These are phyloP conservation scores for Austroboletus novae-zelandiae DNA, from an alignment of 1,284 basidiomycete species.

Conservation along the genomic window DNA sequence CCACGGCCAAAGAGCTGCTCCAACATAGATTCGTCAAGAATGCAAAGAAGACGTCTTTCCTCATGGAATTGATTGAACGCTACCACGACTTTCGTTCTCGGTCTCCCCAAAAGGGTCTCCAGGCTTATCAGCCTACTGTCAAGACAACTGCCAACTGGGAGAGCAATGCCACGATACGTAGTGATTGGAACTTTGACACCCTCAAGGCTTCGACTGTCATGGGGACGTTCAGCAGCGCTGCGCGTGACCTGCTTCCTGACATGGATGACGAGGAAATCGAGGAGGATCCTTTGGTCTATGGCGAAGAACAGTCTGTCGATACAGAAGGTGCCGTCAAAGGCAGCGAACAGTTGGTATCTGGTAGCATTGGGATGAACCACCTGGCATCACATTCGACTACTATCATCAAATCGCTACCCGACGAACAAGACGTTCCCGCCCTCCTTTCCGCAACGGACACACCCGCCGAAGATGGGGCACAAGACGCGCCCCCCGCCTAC, in stretches of 20 bases:
- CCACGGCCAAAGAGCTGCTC: constrained; percentile 87
- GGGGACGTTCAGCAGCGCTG: constrained; percentile 69
- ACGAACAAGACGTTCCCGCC: constrained; percentile 43
- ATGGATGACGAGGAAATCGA: constrained; percentile 52
- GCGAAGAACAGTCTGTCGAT: constrained; percentile 54
- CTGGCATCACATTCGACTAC: constrained; percentile 68
- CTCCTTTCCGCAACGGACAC: constrained; percentile 37
- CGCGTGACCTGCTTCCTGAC: constrained; percentile 60
- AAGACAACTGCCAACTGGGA: constrained; percentile 64
- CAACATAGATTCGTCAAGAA: constrained; percentile 89
- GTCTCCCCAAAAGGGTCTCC: constrained; percentile 53
- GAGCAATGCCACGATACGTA: constrained; percentile 67
- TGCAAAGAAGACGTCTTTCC: constrained; percentile 77
- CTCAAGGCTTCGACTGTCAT: constrained; percentile 71
- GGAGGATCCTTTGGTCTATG: constrained; percentile 40
- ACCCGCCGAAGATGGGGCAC: constrained; percentile 24
- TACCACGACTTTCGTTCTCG: constrained; percentile 68
- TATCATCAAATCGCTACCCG: constrained; percentile 49
- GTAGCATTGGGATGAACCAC: constrained; percentile 49
- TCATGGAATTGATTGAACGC: constrained; percentile 85
- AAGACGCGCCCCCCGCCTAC: constrained; percentile 62
- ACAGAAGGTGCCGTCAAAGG: constrained; percentile 60
- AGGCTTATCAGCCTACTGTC: constrained; percentile 54
- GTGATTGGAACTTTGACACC: constrained; percentile 97
- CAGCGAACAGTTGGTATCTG: constrained; percentile 47